Evolutionary conservation across 2,329 filamentous ascomycete genomes (phyloP), one percentile per base, ranked within the genome.

Genomic region (Aspergillus awamori): DNA sequence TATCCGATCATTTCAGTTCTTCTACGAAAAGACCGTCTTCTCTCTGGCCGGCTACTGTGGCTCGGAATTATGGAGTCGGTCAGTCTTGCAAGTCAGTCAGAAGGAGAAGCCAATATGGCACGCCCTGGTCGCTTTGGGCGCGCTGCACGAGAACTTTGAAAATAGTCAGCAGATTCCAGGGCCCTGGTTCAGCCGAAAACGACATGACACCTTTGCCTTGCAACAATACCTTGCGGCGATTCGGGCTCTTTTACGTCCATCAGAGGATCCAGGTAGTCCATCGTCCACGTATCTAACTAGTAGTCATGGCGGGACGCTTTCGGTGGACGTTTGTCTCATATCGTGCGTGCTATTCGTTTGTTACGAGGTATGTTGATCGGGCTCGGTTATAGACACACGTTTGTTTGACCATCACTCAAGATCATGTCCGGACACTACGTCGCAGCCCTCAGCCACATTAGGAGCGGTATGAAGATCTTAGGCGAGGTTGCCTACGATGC

Each of bases 1-100:
- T 47, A 66, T 64, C 8, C 70, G 67, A 38, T 74, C 68, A 36
- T 73, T 73, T 56, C 67, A 72, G 51, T 73, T 71, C 62, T 75
- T 75, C 53, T 70, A 69, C 8, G 63, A 70, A n/a, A 63, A 68
- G 17, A 75, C 72, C 1, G 70, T 70, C 2, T 61, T 66, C 8
- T 65, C 68, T 8, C 51, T 73, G 10, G 66, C 67, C 15, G 68
- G 67, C 15, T 64, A 68, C 41, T 71, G 69, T 53, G 65, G 67
- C 4, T 67, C 64, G 2, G 65, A 68, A 15, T 72, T 74, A 45
- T 74, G 70, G 70, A 65, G 62, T 17, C 52, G 58, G 8, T 43
- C 65, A 4, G 63, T 74, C 6, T 60, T 72, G 20, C 69, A 68
- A 30, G 59, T 70, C 2, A 69, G 65, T 22, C 67, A 71, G 38